Conservation (phyloP, 2,329 filamentous ascomycete species). For the Aspergillus carbonarius region DNA sequence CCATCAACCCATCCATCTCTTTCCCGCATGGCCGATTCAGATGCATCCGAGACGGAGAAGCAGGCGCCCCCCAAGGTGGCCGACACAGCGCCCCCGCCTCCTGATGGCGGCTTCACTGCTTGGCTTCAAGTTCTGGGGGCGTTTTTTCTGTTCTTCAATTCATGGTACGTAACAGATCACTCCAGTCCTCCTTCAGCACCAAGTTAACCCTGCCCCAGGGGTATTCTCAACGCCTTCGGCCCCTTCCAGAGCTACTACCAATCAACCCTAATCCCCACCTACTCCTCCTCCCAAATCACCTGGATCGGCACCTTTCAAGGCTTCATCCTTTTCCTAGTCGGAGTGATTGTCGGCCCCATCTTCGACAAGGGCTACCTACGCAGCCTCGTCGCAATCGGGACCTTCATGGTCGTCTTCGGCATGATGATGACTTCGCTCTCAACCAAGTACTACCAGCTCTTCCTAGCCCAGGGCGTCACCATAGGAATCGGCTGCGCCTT, state of each 20-base stretch:
- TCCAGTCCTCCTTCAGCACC: neutral
- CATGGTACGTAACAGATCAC: slow-evolving; percentile 12
- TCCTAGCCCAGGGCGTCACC: slow-evolving; percentile 57
- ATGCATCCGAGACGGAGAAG: neutral
- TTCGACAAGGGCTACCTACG: slow-evolving; percentile 50
- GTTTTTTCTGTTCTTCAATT: slow-evolving; percentile 25
- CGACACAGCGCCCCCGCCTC: neutral
- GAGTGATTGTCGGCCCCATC: slow-evolving; percentile 50
- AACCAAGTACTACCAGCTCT: slow-evolving; percentile 54
- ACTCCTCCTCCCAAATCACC: slow-evolving; percentile 46
- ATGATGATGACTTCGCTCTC: slow-evolving; percentile 33
- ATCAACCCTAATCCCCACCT: slow-evolving; percentile 32
- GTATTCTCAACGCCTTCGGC: slow-evolving; percentile 49
- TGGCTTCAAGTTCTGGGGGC: slow-evolving; percentile 25
- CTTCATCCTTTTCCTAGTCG: slow-evolving; percentile 49
- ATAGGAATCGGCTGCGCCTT: slow-evolving; percentile 52
- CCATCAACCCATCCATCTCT: neutral
- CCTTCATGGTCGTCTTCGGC: slow-evolving; percentile 37
- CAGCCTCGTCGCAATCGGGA: slow-evolving; percentile 41
- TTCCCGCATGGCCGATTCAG: neutral
- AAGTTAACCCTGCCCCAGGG: slow-evolving; percentile 21
- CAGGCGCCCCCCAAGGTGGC: neutral
- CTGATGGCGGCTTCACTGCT: slow-evolving; percentile 21
- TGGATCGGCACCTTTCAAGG: slow-evolving; percentile 51
- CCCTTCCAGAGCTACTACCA: slow-evolving; percentile 52